These are phyloP conservation scores for Cladosporium sp. DNA, from an alignment of 2,329 filamentous ascomycete species.

Conservation along the genomic window DNA sequence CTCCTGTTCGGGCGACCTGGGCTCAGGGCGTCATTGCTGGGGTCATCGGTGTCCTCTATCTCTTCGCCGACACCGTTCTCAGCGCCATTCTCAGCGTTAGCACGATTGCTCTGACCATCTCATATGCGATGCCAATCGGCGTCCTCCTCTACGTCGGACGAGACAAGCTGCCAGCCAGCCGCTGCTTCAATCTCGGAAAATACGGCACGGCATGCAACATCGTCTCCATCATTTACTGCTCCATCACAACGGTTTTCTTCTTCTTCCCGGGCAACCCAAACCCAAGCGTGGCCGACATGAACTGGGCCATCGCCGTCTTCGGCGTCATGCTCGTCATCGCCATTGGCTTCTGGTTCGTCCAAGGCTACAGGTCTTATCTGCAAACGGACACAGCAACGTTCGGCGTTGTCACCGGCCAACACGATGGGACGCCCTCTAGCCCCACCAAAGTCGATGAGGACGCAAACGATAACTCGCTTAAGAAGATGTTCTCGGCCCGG, in stretches of 20 bases:
- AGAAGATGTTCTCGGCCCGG: slow-evolving; percentile 5
- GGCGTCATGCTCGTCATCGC: slow-evolving; percentile 14
- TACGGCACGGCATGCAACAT: slow-evolving; percentile 21
- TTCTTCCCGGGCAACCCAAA: slow-evolving; percentile 18
- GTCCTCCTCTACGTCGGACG: slow-evolving; percentile 44
- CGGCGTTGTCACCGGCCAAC: slow-evolving; percentile 7
- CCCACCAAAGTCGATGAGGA: slow-evolving; percentile 3
- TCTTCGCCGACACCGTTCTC: slow-evolving; percentile 37
- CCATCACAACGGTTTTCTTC: slow-evolving; percentile 14
- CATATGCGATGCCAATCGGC: slow-evolving; percentile 37
- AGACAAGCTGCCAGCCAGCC: slow-evolving; percentile 45
- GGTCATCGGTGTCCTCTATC: slow-evolving; percentile 47
- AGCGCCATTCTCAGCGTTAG: slow-evolving; percentile 40
- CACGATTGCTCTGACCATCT: slow-evolving; percentile 39
- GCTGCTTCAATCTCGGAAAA: slow-evolving; percentile 42
- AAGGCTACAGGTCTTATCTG: slow-evolving; percentile 9
- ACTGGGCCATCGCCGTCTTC: slow-evolving; percentile 16
- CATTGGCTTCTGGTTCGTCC: slow-evolving; percentile 14
- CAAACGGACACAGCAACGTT: slow-evolving; percentile 8
- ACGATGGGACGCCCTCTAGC: neutral
- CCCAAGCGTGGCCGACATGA: slow-evolving; percentile 16
- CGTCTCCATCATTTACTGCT: slow-evolving; percentile 27
- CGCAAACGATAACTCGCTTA: neutral
- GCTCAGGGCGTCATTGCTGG: slow-evolving; percentile 45
- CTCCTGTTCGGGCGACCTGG: slow-evolving; percentile 50